Base-by-base conservation (phyloP, 148 eudicot genomes). In the Heliosperma pusillum region DNA sequence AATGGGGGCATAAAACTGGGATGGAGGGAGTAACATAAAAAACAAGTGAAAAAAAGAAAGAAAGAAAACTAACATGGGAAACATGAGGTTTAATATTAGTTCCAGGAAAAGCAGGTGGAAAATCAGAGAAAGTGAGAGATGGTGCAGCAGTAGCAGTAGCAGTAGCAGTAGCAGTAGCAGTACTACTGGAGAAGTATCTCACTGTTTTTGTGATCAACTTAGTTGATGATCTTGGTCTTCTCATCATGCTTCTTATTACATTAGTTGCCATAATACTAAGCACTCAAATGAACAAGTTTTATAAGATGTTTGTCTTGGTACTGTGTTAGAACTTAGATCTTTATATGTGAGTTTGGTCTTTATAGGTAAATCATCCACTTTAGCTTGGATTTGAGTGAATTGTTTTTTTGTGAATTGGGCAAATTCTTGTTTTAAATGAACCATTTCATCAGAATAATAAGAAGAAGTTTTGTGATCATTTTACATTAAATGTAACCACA, bases 81-180 rank as follows among this genome's bases (percentile, higher is more conserved):
- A 87, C 98, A 78, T 93, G 87, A 7, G 66, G 47, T 86, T 82
- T 89, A 85, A 93, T 89, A 68, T 83, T 76, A 12, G 96, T 86
- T 16, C 84, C 84, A 64, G 82, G 88, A 59, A 86, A 85, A 81
- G 74, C 52, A 76, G 65, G 66, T 85, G 89, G 81, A 2, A 88
- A 44, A 56, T 60, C 57, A 53, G 73, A 21, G 57, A 20, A 67
- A 69, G 79, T 10, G 29, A 24, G 24, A 29, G 29, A 2, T 25
- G 27, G 13, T 29, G 69, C 26, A 50, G 67, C 55, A 50, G 3
- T 4, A 1, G 53, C 53, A 47, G 17, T 15, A 12, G 53, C 3
- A 47, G 3, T 15, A 16, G 17, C 8, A 1, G 53, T 16, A 47
- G 17, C 8, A 12, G 53, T 0, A 47, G 3, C 2, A 16, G 17